Percentiles rank a stretch among this genome's conserved stretches.
These are phyloP conservation scores for Trichopus zeylanicus DNA, from an alignment of 116 monocot genomes.

Conservation along the genomic window DNA sequence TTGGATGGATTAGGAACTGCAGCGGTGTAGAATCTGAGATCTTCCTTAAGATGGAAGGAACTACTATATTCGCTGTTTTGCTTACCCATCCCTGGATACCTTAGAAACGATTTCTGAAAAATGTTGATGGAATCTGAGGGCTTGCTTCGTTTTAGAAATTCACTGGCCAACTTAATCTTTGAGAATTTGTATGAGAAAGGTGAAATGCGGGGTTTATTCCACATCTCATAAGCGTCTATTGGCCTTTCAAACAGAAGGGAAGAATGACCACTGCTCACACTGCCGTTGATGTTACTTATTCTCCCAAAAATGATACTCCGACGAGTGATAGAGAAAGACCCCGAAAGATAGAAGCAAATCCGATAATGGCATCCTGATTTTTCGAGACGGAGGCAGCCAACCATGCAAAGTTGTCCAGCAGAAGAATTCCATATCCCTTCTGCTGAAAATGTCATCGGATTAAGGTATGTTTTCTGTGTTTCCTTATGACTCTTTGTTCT, in stretches of 20 bases:
- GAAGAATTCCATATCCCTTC: no score
- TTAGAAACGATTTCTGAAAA: conserved; percentile 48
- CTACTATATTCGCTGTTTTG: conserved; percentile 13
- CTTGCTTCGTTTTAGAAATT: conserved; percentile 39
- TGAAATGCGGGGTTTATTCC: conserved; percentile 6
- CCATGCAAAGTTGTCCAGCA: no score
- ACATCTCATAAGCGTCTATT: conserved; percentile 20
- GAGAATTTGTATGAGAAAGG: conserved; percentile 36
- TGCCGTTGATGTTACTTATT: conserved; percentile 24
- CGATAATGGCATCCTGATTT: conserved; percentile 27
- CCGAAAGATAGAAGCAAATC: conserved; percentile 44
- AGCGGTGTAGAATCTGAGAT: conserved; percentile 29
- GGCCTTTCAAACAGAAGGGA: conserved; percentile 24
- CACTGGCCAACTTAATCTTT: conserved; percentile 34
- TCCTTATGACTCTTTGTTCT: no score
- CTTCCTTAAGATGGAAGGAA: conserved; percentile 33
- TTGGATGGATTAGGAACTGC: conserved; percentile 21
- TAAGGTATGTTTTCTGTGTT: no score
- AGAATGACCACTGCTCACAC: no score
- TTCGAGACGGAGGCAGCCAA: conserved; percentile 6
- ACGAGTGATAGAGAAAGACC: conserved; percentile 39
- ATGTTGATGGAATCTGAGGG: conserved; percentile 31
- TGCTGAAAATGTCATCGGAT: no score
- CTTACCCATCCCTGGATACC: conserved; percentile 36
- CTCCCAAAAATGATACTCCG: conserved; percentile 26